Base-by-base conservation (phyloP, 805 yeast genomes). In the Yamadazyma sp. region DNA sequence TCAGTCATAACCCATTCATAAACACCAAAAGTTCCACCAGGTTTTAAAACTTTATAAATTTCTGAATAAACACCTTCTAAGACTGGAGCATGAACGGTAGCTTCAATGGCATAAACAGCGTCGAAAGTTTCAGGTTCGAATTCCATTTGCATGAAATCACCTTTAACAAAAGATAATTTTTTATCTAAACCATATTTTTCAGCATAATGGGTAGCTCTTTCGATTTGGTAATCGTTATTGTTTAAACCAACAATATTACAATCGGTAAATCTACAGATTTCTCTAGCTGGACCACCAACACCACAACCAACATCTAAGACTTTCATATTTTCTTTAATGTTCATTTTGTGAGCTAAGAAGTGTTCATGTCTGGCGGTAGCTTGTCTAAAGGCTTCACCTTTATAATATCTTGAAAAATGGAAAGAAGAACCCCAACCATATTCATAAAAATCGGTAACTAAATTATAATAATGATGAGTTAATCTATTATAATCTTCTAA, bases 1-100 rank as follows among this genome's bases (percentile, higher is more conserved):
- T 88, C 95, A 43, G 98, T 93, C 95, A 93, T 85, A 46, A 93
- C 98, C 98, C 98, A 93, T 69, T 93, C 98, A 70, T 93, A 93
- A 35, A 93, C 98, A 60, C 97, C 98, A 49, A 93, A 93, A 31
- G 73, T 78, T 62, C 98, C 98, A 57, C 98, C 98, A 52, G 98
- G 98, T 69, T 93, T 93, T 63, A 91, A 76, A 12, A 87, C 96
- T 59, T 86, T 86, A 78, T 78, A 93, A 56, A 91, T 91, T 71
- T 91, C 95, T 39, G 85, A 72, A 65, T 91, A 91, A 35, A 93
- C 98, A 58, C 97, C 97, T 65, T 88, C 96, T 54, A 93, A 76
- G 26, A 78, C 82, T 40, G 98, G 98, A 11, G 98, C 98, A 59
- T 91, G 98, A 39, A 88, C 96, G 22, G 98, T 91, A 41, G 98